Evolutionary conservation across 345 rosid genomes (phyloP).

Genomic region (Hibiscus trionum): DNA sequence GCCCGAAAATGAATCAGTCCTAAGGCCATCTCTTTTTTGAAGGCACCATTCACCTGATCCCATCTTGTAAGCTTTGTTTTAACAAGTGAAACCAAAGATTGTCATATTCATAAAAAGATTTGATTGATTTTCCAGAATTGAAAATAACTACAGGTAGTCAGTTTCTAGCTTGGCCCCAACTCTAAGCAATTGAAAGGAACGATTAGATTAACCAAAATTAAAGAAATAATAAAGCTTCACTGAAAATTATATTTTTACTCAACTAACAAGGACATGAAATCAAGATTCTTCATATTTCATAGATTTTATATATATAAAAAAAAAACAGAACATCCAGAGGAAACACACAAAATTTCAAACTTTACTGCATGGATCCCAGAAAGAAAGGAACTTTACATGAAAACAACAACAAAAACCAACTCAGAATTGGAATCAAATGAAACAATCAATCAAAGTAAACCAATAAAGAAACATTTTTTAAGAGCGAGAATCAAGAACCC

Average conservation of each 20-base stretch:
- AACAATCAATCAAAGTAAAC: neutral
- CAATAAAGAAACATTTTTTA: neutral
- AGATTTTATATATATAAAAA: neutral
- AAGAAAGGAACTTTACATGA: neutral
- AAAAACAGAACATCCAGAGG: neutral
- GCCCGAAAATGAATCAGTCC: slow-evolving; percentile 28
- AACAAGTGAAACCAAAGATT: neutral
- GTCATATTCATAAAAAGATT: no score
- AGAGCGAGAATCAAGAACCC: neutral
- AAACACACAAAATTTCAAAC: neutral
- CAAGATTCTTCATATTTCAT: neutral
- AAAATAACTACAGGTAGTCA: neutral
- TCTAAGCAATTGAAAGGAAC: neutral
- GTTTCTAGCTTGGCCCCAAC: neutral
- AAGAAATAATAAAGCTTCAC: neutral
- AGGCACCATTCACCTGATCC: slow-evolving; percentile 45
- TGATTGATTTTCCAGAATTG: neutral
- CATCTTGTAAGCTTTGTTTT: slow-evolving; percentile 25
- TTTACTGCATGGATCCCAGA: neutral
- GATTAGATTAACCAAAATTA: neutral
- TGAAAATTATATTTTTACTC: neutral
- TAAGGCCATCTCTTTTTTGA: slow-evolving; percentile 41
- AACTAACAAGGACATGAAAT: neutral
- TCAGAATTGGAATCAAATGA: neutral
- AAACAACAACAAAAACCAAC: neutral